A percentile compares a stretch with the other conserved stretches of the same genome.
phyloP scores from a whole-genome alignment of 1,139 yeast species.

The Sugiyamaella xylanicola region DNA sequence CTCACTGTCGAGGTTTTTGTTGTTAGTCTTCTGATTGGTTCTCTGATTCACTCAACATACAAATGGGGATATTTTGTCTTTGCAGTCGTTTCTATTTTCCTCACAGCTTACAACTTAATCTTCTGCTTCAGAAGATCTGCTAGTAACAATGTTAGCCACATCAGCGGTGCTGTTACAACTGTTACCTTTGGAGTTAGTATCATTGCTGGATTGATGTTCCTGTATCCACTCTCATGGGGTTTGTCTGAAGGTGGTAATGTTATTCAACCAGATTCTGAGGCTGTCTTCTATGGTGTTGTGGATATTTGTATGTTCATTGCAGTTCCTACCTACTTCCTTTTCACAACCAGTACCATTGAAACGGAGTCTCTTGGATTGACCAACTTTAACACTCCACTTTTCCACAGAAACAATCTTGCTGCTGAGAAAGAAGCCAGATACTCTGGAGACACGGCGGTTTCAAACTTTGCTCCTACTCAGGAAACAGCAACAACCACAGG shows the following conservation, averaged over 20 bases:
- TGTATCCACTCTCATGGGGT: conserved; percentile 65
- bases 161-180: conserved; percentile 20
- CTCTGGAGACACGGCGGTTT: conserved; percentile 29
- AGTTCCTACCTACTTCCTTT: conserved; percentile 45
- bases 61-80: conserved; percentile 66
- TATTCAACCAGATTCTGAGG: conserved; percentile 67
- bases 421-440: conserved; percentile 28
- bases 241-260: conserved; percentile 68
- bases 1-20: conserved; percentile 54
- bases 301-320: conserved; percentile 47
- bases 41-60: conserved; percentile 57
- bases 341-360: conserved; percentile 28
- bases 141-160: conserved; percentile 16
- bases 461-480: conserved; percentile 18
- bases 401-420: conserved; percentile 24
- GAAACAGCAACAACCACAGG: conserved; percentile 20
- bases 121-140: conserved; percentile 31
- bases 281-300: conserved; percentile 64
- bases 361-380: conserved; percentile 30
- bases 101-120: conserved; percentile 32
- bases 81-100: conserved; percentile 39
- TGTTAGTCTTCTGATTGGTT: conserved; percentile 57
- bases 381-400: conserved; percentile 28
- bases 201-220: conserved; percentile 48
- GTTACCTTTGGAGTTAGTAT: conserved; percentile 32